A percentile compares a stretch with the other conserved stretches of the same genome.
phyloP scores from a whole-genome alignment of 2,329 filamentous ascomycete genomes.

The Neophaeococcomyces aloes region DNA sequence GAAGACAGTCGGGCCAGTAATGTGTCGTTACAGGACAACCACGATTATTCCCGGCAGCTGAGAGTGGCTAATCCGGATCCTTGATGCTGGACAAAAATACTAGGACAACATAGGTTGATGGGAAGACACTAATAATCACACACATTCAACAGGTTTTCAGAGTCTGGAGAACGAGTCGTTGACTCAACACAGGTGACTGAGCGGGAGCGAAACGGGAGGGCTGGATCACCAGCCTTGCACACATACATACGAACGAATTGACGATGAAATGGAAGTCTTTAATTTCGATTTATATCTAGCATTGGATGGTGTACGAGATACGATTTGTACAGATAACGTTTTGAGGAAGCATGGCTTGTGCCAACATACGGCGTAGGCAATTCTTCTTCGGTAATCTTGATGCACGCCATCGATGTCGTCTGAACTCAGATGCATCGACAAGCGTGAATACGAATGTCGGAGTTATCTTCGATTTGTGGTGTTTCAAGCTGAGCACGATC shows the following conservation, averaged over 20 bases:
- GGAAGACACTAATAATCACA: neutral
- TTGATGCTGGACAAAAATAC: constrained; percentile 6
- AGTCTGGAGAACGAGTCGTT: neutral
- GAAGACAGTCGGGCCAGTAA: constrained; percentile 34
- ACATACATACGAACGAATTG: constrained; percentile 9
- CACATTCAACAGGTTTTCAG: neutral
- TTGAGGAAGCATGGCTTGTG: neutral
- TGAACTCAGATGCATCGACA: too few species aligned
- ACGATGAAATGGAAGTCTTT: constrained; percentile 9
- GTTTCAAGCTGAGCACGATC: too few species aligned
- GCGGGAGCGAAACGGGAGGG: neutral
- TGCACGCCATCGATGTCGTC: too few species aligned
- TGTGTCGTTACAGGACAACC: constrained; percentile 38
- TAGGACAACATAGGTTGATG: neutral
- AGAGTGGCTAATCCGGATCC: constrained; percentile 22
- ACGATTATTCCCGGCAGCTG: constrained; percentile 36
- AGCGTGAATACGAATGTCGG: too few species aligned
- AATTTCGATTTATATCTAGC: constrained; percentile 1
- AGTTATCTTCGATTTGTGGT: too few species aligned
- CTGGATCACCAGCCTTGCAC: neutral
- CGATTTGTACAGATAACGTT: constrained; percentile 7
- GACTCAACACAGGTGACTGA: neutral
- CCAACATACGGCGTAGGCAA: too few species aligned
- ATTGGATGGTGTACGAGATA: constrained; percentile 5
- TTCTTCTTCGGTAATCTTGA: too few species aligned